These are phyloP conservation scores for Aspergillus versicolor DNA, from an alignment of 2,329 filamentous ascomycete species.

Conservation along the genomic window DNA sequence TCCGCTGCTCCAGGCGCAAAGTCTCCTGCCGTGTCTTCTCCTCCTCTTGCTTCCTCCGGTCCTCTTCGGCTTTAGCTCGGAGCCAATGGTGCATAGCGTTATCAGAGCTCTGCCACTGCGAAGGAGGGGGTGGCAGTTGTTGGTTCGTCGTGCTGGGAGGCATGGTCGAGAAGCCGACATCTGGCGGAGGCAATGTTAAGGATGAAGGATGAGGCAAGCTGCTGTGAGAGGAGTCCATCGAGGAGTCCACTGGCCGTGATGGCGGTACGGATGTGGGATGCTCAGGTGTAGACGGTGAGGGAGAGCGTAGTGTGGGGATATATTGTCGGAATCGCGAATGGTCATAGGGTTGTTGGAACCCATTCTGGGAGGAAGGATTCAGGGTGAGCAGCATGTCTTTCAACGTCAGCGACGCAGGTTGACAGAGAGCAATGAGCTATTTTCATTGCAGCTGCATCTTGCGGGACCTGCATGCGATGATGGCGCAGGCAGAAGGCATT, in stretches of 20 bases:
- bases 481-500: constrained; percentile 2
- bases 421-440: constrained; percentile 7
- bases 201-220: constrained; percentile 67
- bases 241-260: constrained; percentile 45
- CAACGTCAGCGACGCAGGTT: background rate
- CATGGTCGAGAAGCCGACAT: constrained; percentile 24
- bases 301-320: constrained; percentile 39
- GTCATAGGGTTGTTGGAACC: constrained; percentile 50
- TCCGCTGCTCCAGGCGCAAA: constrained; percentile 69
- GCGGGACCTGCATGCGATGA: constrained; percentile 1
- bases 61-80: constrained; percentile 69
- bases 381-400: constrained; percentile 52
- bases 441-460: constrained; percentile 12
- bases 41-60: constrained; percentile 64
- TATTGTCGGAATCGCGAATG: constrained; percentile 44
- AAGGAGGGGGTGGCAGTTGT: constrained; percentile 60
- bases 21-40: constrained; percentile 65
- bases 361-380: constrained; percentile 49
- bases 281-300: constrained; percentile 36
- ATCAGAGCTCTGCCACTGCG: constrained; percentile 66
- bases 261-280: constrained; percentile 29
- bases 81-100: constrained; percentile 73
- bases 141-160: constrained; percentile 49
- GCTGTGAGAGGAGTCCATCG: constrained; percentile 69
- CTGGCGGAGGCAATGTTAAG: constrained; percentile 57